Evolutionary conservation across 2,329 filamentous ascomycete species (phyloP).

Genomic region (Cordyceps fumosorosea): DNA sequence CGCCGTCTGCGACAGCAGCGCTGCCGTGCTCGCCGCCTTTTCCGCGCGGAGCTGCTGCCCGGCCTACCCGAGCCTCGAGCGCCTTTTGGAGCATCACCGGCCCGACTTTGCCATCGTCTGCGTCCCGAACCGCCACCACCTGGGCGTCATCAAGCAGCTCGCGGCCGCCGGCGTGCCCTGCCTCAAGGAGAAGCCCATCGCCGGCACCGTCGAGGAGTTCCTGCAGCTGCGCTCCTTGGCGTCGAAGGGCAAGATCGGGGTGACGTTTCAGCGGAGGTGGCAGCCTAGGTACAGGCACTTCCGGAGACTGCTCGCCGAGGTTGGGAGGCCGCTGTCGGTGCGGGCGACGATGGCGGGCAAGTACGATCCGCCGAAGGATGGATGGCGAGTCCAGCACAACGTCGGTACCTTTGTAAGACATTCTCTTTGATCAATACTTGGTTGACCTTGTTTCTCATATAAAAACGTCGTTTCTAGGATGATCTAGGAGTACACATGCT

Average conservation of each 20-base stretch:
- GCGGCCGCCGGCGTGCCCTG: background rate
- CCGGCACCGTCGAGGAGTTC: background rate
- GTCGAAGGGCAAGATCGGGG: background rate
- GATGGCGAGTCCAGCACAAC: background rate
- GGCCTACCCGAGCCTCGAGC: background rate
- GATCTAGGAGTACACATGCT: conserved; percentile 8
- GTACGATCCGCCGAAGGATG: conserved; percentile 3
- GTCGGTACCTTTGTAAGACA: conserved; percentile 8
- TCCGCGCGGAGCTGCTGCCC: background rate
- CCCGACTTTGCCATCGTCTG: background rate
- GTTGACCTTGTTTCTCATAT: background rate
- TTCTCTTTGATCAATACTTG: background rate
- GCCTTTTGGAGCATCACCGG: background rate
- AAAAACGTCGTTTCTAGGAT: background rate
- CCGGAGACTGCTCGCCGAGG: background rate
- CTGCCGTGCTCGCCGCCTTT: background rate
- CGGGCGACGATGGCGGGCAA: background rate
- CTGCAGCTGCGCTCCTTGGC: background rate
- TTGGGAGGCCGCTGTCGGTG: background rate
- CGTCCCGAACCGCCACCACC: background rate
- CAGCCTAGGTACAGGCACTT: conserved; percentile 1
- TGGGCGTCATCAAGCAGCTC: background rate
- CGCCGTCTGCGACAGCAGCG: background rate
- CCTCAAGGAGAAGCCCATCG: conserved; percentile 5
- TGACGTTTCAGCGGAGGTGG: conserved; percentile 5